These are phyloP conservation scores for Chlorella vulgaris DNA, from an alignment of 139 green algal genomes.

Conservation along the genomic window DNA sequence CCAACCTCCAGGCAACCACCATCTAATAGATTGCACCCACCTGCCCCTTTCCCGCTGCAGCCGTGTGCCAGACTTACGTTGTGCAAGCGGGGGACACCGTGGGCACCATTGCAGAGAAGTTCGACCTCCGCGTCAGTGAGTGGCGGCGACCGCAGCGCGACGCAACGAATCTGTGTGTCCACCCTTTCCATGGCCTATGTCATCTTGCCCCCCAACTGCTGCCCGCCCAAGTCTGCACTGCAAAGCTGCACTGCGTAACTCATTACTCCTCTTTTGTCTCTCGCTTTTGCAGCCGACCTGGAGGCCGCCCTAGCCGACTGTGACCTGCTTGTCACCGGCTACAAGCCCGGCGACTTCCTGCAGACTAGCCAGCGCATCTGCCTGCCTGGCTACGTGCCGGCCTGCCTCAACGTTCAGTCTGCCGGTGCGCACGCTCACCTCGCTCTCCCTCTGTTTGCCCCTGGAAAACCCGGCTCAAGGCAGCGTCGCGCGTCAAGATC, in stretches of 20 bases:
- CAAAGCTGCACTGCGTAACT: too few relatives aligned
- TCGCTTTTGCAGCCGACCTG: background rate
- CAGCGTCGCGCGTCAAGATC: too few relatives aligned
- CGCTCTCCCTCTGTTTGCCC: background rate
- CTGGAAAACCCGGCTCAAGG: too few relatives aligned
- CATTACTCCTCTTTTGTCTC: too few relatives aligned
- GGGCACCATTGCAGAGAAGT: background rate
- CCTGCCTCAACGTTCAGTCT: conserved; percentile 3
- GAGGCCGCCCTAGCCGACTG: background rate
- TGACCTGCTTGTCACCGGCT: conserved; percentile 1
- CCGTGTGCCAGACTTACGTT: conserved; percentile 26
- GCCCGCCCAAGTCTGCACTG: background rate
- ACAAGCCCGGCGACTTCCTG: background rate
- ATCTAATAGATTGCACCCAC: background rate
- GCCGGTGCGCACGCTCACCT: background rate
- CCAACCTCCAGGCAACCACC: background rate
- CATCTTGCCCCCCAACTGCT: background rate
- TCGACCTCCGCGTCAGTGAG: background rate
- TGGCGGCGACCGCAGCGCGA: background rate
- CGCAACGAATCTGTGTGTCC: background rate
- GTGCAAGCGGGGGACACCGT: background rate
- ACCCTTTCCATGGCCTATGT: background rate
- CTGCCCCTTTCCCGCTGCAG: background rate
- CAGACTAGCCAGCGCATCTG: conserved; percentile 13
- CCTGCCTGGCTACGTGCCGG: conserved; percentile 13